phyloP scores from a whole-genome alignment of 805 yeast species.

The Candida insectorum region DNA sequence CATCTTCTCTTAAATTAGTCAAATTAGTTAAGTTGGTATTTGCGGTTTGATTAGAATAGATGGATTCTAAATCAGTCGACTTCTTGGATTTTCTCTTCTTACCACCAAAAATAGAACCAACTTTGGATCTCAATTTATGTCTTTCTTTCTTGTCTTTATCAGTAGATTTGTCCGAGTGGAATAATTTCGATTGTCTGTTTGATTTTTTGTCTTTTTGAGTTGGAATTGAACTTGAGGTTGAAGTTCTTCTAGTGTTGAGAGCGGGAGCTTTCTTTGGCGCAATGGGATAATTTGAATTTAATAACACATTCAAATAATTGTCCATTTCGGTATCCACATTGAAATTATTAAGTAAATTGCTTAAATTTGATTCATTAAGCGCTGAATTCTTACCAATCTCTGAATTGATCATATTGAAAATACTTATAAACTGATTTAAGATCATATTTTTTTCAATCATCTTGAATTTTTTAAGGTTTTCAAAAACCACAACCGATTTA shows the following conservation, averaged over 20 bases:
- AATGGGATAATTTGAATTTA: slow-evolving; percentile 20
- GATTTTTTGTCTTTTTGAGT: slow-evolving; percentile 4
- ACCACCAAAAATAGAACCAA: slow-evolving; percentile 73
- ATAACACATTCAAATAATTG: slow-evolving; percentile 30
- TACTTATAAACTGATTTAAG: slow-evolving; percentile 63
- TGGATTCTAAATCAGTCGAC: slow-evolving; percentile 27
- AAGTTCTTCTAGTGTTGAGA: too few relatives aligned
- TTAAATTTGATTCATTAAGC: slow-evolving; percentile 60
- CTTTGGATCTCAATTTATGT: slow-evolving; percentile 54
- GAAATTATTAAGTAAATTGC: slow-evolving; percentile 52
- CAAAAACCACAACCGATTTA: slow-evolving; percentile 74
- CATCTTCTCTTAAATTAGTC: slow-evolving; percentile 12
- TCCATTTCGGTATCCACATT: slow-evolving; percentile 37
- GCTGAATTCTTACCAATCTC: slow-evolving; percentile 21
- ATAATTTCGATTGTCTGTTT: slow-evolving; percentile 3
- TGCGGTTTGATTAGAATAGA: slow-evolving; percentile 15
- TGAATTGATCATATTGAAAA: slow-evolving; percentile 40
- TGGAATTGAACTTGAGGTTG: neutral
- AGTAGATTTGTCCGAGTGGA: slow-evolving; percentile 3
- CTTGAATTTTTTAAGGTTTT: slow-evolving; percentile 72
- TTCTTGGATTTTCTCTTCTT: slow-evolving; percentile 29
- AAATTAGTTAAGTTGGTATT: slow-evolving; percentile 16
- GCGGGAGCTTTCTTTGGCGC: slow-evolving; percentile 3
- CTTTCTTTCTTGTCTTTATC: slow-evolving; percentile 15
- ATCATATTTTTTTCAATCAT: slow-evolving; percentile 51